Conservation (phyloP, 148 eudicot species). For the Nepenthes mirabilis region DNA sequence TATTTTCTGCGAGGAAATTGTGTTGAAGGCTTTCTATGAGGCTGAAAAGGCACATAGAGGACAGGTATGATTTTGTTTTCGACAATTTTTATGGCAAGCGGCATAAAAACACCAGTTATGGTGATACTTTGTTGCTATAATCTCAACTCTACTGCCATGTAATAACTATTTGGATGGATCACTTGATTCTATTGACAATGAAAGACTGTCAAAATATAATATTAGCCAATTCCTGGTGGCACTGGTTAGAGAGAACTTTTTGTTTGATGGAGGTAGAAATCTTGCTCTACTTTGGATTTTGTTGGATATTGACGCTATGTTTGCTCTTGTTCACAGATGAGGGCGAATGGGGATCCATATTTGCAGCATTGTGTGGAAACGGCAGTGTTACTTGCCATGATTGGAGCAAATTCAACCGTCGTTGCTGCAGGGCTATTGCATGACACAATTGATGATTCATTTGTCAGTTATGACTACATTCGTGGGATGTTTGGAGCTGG, state of each 20-base stretch:
- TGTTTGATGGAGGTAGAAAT: too few species aligned
- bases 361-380: constrained; percentile 94
- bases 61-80: constrained; percentile 35
- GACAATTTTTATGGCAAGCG: not conserved
- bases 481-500: constrained; percentile 48
- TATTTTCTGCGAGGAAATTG: constrained; percentile 57
- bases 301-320: constrained; percentile 5
- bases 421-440: constrained; percentile 95
- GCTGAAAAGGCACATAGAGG: constrained; percentile 97
- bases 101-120: not conserved
- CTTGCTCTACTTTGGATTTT: not conserved
- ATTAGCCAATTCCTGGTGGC: too few species aligned
- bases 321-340: constrained; percentile 25
- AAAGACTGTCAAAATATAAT: too few species aligned
- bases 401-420: constrained; percentile 78
- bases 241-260: too few species aligned
- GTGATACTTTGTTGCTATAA: not conserved
- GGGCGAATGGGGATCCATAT: constrained; percentile 91
- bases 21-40: constrained; percentile 74
- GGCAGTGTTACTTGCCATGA: constrained; percentile 59
- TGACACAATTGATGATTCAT: constrained; percentile 88
- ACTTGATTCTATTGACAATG: too few species aligned
- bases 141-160: too few species aligned
- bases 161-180: too few species aligned
- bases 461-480: constrained; percentile 46